Evolutionary conservation across 768 basidiomycete species (phyloP).

Genomic region (Podaxis sp.): DNA sequence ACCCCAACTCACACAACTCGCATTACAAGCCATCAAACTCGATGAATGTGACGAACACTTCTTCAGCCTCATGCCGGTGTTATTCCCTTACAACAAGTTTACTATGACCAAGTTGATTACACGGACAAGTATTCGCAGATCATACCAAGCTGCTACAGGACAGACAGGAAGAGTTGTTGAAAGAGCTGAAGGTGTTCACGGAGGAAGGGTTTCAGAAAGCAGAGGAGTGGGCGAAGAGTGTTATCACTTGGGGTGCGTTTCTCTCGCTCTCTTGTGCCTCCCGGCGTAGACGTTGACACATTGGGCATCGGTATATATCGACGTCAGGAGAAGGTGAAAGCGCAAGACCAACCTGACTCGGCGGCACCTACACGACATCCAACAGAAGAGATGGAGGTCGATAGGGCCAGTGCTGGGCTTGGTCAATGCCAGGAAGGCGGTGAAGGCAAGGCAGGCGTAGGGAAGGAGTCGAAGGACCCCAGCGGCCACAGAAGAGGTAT

Average conservation of each 20-base stretch:
- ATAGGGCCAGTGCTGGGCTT: constrained; percentile 14
- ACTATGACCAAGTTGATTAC: constrained; percentile 96
- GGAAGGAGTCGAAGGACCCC: constrained; percentile 36
- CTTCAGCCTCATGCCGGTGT: constrained; percentile 80
- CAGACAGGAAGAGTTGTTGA: constrained; percentile 68
- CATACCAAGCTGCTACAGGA: constrained; percentile 66
- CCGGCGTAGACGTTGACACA: constrained; percentile 37
- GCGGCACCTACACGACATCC: constrained; percentile 42
- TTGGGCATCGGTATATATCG: background rate
- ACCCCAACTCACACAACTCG: constrained; percentile 67
- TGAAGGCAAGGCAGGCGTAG: constrained; percentile 27
- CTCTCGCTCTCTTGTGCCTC: background rate
- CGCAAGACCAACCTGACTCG: constrained; percentile 26
- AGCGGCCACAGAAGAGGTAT: constrained; percentile 77
- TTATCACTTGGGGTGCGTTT: constrained; percentile 64
- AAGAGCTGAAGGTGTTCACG: constrained; percentile 60
- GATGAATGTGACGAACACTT: constrained; percentile 92
- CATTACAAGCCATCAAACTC: constrained; percentile 75
- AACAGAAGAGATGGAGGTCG: constrained; percentile 40
- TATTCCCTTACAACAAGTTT: constrained; percentile 95
- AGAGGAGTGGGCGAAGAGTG: constrained; percentile 71
- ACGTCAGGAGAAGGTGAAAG: constrained; percentile 8
- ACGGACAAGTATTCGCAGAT: constrained; percentile 74
- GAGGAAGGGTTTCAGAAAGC: constrained; percentile 67
- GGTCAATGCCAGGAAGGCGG: constrained; percentile 22